Evolutionary conservation across 306 rosid genomes (phyloP).

Genomic region (Elaeagnus macrophylla): DNA sequence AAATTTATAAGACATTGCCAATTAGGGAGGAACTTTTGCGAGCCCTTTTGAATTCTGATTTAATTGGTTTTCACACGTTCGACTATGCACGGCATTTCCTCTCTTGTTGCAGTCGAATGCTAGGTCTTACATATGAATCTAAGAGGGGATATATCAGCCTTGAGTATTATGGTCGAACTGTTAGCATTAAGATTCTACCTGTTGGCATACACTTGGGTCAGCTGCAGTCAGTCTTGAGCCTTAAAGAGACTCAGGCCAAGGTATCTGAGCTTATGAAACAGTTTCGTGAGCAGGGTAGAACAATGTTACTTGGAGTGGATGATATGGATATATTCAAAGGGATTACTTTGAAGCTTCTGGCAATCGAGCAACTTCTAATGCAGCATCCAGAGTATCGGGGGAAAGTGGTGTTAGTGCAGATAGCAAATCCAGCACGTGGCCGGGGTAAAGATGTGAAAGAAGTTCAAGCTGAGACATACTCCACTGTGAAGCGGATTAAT

Average conservation of each 20-base stretch:
- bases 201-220: constrained; percentile 83
- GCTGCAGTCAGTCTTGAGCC: constrained; percentile 56
- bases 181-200: constrained; percentile 74
- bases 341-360: constrained; percentile 70
- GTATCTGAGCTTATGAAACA: constrained; percentile 44
- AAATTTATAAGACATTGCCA: constrained; percentile 70
- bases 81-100: constrained; percentile 82
- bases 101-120: constrained; percentile 80
- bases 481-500: constrained; percentile 55
- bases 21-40: constrained; percentile 67
- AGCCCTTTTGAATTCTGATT: constrained; percentile 70
- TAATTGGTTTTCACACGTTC: constrained; percentile 80
- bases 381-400: constrained; percentile 59
- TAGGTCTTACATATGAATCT: constrained; percentile 65
- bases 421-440: constrained; percentile 80
- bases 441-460: constrained; percentile 70
- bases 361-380: constrained; percentile 74
- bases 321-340: constrained; percentile 92
- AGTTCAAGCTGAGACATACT: constrained; percentile 50
- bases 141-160: constrained; percentile 76
- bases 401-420: constrained; percentile 72
- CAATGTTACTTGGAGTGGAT: constrained; percentile 65
- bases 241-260: constrained; percentile 46
- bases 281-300: constrained; percentile 40
- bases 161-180: constrained; percentile 78